Evolutionary conservation across 805 yeast genomes (phyloP).

Genomic region (Blastobotrys muscicola): DNA sequence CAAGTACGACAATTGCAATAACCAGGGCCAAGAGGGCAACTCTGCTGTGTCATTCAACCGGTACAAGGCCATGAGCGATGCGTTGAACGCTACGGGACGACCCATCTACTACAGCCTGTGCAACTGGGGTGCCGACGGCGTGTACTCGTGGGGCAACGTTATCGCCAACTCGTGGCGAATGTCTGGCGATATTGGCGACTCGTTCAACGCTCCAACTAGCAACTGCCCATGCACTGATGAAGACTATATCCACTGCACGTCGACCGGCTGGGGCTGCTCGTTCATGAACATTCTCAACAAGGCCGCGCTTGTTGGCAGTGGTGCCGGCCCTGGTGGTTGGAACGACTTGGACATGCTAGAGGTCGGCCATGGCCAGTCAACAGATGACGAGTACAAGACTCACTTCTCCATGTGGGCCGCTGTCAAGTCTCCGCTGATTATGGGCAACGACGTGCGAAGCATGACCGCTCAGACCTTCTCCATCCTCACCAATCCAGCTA

Average conservation of each 20-base stretch:
- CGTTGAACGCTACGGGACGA: constrained; percentile 22
- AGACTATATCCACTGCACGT: not conserved
- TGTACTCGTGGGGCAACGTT: not conserved
- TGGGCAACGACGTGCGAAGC: not conserved
- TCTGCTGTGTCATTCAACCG: constrained; percentile 15
- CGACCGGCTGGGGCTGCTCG: constrained; percentile 20
- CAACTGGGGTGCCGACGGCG: constrained; percentile 2
- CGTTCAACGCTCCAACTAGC: not conserved
- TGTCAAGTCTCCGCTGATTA: constrained; percentile 21
- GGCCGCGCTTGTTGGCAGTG: constrained; percentile 16
- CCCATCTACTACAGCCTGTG: constrained; percentile 24
- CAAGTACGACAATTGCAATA: constrained; percentile 23
- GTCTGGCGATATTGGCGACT: not conserved
- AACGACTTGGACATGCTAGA: constrained; percentile 24
- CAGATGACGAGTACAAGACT: constrained; percentile 20
- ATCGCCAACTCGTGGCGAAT: constrained; percentile 2
- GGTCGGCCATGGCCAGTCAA: constrained; percentile 22
- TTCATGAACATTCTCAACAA: constrained; percentile 15
- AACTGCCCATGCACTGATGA: not conserved
- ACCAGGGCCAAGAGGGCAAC: constrained; percentile 16
- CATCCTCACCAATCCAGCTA: constrained; percentile 1
- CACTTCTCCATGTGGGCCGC: constrained; percentile 26
- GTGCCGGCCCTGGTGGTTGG: constrained; percentile 19
- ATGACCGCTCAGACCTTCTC: not conserved
- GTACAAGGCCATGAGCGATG: constrained; percentile 20